phyloP scores from a whole-genome alignment of 2,329 filamentous ascomycete genomes.

The Diaporthe humulicola region DNA sequence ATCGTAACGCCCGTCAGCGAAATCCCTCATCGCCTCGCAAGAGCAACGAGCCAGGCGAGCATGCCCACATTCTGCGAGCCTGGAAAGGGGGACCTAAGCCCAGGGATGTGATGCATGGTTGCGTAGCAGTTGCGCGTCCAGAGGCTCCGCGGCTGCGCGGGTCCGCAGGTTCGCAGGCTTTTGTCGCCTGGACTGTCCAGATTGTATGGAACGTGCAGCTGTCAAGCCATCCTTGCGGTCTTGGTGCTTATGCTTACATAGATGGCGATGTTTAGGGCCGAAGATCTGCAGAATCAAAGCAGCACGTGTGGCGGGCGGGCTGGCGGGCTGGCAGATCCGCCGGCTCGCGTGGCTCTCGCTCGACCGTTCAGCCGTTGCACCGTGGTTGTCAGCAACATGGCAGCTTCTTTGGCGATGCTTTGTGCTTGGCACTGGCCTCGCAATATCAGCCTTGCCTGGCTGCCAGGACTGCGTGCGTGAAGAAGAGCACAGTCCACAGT shows the following conservation, averaged over 20 bases:
- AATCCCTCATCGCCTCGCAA: conserved; percentile 5
- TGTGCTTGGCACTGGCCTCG: neutral
- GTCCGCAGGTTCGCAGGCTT: neutral
- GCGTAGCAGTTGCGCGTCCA: conserved; percentile 14
- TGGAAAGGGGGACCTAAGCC: neutral
- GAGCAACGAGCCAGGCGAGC: neutral
- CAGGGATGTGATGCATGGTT: conserved; percentile 26
- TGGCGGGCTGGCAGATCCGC: neutral
- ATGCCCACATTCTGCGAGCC: neutral
- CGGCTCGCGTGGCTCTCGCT: conserved; percentile 10
- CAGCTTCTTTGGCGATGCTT: neutral
- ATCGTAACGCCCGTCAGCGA: conserved; percentile 3
- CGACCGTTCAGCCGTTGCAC: conserved; percentile 23
- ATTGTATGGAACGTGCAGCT: conserved; percentile 1
- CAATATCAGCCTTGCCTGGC: conserved; percentile 8
- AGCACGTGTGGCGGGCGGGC: conserved; percentile 11
- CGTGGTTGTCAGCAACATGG: neutral
- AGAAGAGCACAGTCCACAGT: neutral
- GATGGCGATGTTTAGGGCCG: conserved; percentile 15
- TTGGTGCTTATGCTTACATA: conserved; percentile 27
- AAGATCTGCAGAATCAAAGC: conserved; percentile 15
- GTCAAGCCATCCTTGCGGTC: conserved; percentile 6
- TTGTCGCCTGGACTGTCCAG: neutral
- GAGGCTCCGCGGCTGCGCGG: neutral
- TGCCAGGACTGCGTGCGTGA: neutral